These are phyloP conservation scores for Casuarina cunninghamiana DNA, from an alignment of 306 rosid species.

Conservation along the genomic window DNA sequence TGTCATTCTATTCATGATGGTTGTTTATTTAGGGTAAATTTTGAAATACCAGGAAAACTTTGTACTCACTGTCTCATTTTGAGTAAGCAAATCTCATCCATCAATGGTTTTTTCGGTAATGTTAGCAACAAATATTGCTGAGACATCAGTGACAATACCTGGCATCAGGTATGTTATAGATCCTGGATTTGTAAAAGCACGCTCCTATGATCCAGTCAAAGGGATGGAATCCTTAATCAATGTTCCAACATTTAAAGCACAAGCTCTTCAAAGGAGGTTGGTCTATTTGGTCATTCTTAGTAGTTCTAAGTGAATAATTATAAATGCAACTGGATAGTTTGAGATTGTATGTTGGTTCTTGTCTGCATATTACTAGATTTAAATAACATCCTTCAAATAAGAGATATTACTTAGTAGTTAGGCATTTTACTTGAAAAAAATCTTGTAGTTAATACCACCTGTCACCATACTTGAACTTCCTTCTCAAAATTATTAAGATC, in stretches of 20 bases:
- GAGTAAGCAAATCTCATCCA: constrained; percentile 20
- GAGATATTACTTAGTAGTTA: neutral
- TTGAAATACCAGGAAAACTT: neutral
- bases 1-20: neutral
- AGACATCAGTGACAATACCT: constrained; percentile 87
- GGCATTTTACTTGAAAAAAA: neutral
- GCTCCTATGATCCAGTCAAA: constrained; percentile 76
- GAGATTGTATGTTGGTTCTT: neutral
- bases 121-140: constrained; percentile 96
- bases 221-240: constrained; percentile 83
- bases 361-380: neutral
- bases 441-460: neutral
- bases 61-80: neutral
- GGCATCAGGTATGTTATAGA: constrained; percentile 93
- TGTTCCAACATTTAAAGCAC: constrained; percentile 88
- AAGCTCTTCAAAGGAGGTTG: constrained; percentile 93
- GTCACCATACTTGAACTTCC: neutral
- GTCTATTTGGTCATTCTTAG: constrained; percentile 24
- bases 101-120: constrained; percentile 56
- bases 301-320: neutral
- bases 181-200: constrained; percentile 97
- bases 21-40: neutral
- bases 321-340: neutral
- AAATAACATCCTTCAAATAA: neutral
- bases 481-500: neutral